These are phyloP conservation scores for Russula virescens DNA, from an alignment of 768 basidiomycete species.

Conservation along the genomic window DNA sequence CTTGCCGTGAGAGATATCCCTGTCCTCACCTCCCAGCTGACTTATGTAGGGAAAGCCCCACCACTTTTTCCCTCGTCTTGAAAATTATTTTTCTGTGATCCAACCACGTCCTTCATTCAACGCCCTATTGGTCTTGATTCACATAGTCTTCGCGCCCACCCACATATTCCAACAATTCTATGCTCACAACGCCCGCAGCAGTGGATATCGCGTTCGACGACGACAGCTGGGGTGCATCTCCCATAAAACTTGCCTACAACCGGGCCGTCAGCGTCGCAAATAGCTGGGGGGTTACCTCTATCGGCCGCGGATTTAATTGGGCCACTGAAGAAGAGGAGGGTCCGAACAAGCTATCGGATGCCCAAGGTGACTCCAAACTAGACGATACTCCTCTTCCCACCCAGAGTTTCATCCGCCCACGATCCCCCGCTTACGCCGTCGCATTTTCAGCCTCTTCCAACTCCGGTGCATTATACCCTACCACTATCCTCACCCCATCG, in stretches of 20 bases:
- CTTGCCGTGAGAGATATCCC: constrained; percentile 6
- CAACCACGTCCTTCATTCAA: not conserved
- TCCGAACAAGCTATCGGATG: constrained; percentile 12
- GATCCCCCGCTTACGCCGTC: constrained; percentile 21
- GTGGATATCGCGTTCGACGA: constrained; percentile 63
- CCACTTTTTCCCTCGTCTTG: not conserved
- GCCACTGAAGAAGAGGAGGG: constrained; percentile 33
- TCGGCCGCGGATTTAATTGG: constrained; percentile 82
- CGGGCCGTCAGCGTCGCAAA: constrained; percentile 62
- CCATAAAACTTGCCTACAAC: constrained; percentile 42
- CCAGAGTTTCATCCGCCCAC: constrained; percentile 11
- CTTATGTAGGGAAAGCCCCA: not conserved
- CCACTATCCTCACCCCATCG: constrained; percentile 19
- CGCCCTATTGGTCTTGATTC: not conserved
- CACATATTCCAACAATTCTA: constrained; percentile 26
- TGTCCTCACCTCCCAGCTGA: not conserved
- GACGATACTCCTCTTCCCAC: constrained; percentile 4
- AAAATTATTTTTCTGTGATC: not conserved
- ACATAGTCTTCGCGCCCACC: not conserved
- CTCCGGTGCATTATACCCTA: constrained; percentile 29
- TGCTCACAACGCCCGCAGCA: constrained; percentile 51
- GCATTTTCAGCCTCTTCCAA: constrained; percentile 19
- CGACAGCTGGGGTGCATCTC: constrained; percentile 55
- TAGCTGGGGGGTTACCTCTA: constrained; percentile 82
- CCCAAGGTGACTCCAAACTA: constrained; percentile 17